phyloP scores from a whole-genome alignment of 768 basidiomycete species.

The Basidioascus undulatus region DNA sequence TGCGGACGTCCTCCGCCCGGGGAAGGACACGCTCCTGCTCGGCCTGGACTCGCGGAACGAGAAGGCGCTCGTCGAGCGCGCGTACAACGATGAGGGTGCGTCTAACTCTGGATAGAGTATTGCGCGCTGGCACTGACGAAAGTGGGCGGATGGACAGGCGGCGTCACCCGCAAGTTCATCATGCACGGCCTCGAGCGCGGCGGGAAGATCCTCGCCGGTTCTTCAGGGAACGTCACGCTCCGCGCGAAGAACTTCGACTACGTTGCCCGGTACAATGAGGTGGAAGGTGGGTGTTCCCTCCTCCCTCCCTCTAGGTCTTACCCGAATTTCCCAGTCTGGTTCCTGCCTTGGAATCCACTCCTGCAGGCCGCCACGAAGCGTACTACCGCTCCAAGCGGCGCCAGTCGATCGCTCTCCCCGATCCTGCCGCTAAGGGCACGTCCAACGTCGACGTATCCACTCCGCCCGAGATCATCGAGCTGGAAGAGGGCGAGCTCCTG shows the following conservation, averaged over 20 bases:
- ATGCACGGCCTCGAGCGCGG: constrained; percentile 61
- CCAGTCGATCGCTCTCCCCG: constrained; percentile 33
- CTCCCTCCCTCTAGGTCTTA: too few species aligned
- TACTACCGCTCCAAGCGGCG: constrained; percentile 43
- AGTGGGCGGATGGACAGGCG: too few species aligned
- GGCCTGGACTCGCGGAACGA: constrained; percentile 75
- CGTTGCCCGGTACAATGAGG: constrained; percentile 32
- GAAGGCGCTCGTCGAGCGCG: constrained; percentile 42
- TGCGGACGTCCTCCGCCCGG: constrained; percentile 13
- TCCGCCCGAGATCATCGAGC: too few species aligned
- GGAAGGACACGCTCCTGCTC: constrained; percentile 62
- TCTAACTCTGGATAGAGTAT: background rate
- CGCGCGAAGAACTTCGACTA: constrained; percentile 52
- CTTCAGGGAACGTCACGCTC: constrained; percentile 23
- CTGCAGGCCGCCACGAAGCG: constrained; percentile 45
- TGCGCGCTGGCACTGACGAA: background rate
- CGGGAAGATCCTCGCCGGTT: constrained; percentile 39
- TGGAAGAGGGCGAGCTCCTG: constrained; percentile 48
- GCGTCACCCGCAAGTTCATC: too few species aligned
- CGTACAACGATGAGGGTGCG: constrained; percentile 57
- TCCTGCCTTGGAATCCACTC: background rate
- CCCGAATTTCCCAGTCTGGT: too few species aligned
- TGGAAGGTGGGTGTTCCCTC: constrained; percentile 21
- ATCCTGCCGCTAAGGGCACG: too few species aligned
- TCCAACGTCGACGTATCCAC: too few species aligned